Conservation (phyloP, 768 basidiomycete species). For the Dioszegia hungarica region DNA sequence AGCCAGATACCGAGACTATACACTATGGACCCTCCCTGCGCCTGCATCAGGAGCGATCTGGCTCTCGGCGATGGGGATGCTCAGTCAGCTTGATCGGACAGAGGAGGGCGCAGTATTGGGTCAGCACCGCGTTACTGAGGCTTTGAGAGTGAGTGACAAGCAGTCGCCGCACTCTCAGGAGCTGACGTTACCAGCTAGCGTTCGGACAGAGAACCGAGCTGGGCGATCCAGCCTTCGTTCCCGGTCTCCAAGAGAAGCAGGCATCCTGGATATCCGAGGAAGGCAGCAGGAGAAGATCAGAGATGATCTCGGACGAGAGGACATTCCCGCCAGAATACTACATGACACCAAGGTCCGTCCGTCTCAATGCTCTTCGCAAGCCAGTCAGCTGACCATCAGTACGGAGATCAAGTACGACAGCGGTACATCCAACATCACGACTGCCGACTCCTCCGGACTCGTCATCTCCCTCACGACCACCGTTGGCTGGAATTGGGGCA, state of each 20-base stretch:
- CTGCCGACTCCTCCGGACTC: slow-evolving; percentile 30
- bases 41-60: slow-evolving; percentile 78
- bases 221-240: slow-evolving; percentile 37
- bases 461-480: slow-evolving; percentile 41
- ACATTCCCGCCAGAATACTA: slow-evolving; percentile 34
- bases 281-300: slow-evolving; percentile 9
- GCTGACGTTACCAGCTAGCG: slow-evolving; percentile 32
- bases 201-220: slow-evolving; percentile 38
- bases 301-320: slow-evolving; percentile 28
- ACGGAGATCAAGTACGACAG: slow-evolving; percentile 30
- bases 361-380: neutral
- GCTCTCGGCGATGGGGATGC: slow-evolving; percentile 78
- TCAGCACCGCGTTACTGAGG: slow-evolving; percentile 74
- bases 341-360: slow-evolving; percentile 24
- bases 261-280: slow-evolving; percentile 20
- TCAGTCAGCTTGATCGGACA: slow-evolving; percentile 59
- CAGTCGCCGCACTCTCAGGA: neutral
- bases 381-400: slow-evolving; percentile 4
- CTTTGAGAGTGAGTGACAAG: slow-evolving; percentile 56
- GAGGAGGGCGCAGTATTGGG: slow-evolving; percentile 55
- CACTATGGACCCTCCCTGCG: slow-evolving; percentile 73
- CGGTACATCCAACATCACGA: slow-evolving; percentile 42
- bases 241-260: slow-evolving; percentile 22
- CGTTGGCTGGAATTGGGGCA: slow-evolving; percentile 35
- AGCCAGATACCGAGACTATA: slow-evolving; percentile 68